Conservation (phyloP, 2,329 filamentous ascomycete species). For the Fusarium sp. region DNA sequence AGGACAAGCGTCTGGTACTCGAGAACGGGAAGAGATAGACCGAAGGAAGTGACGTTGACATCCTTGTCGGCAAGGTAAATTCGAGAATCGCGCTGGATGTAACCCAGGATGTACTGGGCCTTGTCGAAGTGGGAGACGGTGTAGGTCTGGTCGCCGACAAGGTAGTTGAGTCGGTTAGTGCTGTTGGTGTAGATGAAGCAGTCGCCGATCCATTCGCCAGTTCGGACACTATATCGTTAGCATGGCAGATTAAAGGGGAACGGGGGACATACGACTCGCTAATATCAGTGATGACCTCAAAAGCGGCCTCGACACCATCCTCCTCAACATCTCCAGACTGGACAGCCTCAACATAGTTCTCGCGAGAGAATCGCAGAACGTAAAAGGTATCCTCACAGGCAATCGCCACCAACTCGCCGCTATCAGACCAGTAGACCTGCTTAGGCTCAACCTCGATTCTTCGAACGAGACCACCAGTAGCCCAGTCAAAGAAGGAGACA, state of each 20-base stretch:
- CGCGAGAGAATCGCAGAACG: constrained; percentile 88
- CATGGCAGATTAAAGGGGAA: background rate
- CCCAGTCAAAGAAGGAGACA: constrained; percentile 97
- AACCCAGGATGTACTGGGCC: constrained; percentile 93
- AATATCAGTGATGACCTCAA: constrained; percentile 95
- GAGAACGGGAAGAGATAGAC: constrained; percentile 88
- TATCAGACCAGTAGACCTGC: constrained; percentile 95
- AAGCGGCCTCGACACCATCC: constrained; percentile 94
- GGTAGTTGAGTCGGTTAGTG: constrained; percentile 96
- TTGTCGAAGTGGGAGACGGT: constrained; percentile 97
- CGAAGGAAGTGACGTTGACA: constrained; percentile 88
- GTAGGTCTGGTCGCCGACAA: constrained; percentile 97
- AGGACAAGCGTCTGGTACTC: constrained; percentile 98
- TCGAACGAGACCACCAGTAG: constrained; percentile 85
- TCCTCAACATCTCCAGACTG: constrained; percentile 85
- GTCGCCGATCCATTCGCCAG: constrained; percentile 97
- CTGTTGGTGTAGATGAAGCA: constrained; percentile 99
- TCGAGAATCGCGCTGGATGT: constrained; percentile 92
- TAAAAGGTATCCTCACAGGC: constrained; percentile 97
- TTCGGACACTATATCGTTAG: constrained; percentile 72
- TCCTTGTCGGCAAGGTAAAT: constrained; percentile 98
- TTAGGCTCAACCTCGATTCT: constrained; percentile 84
- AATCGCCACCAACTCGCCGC: constrained; percentile 89
- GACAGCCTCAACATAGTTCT: constrained; percentile 84
- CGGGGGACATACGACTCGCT: constrained; percentile 74